Evolutionary conservation across 148 eudicot genomes (phyloP).

Genomic region (Rhododendron mucronatum): DNA sequence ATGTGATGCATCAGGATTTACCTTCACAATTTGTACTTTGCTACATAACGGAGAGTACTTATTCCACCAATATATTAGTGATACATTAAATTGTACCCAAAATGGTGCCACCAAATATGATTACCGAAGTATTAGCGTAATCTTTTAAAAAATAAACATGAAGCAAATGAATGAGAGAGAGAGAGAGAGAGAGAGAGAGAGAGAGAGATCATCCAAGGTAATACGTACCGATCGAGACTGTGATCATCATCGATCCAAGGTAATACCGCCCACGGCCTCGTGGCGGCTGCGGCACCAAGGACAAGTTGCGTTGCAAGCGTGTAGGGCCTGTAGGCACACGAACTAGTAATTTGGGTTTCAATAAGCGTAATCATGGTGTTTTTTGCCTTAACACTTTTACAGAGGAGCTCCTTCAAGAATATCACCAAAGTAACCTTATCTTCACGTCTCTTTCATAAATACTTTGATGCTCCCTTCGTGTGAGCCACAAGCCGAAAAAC

Average conservation of each 20-base stretch:
- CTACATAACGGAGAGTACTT: no score
- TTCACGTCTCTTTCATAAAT: neutral
- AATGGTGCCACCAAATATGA: no score
- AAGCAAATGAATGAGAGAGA: no score
- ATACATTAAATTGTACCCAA: no score
- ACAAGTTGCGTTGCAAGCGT: neutral
- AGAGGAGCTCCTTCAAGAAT: slow-evolving; percentile 2
- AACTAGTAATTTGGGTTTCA: neutral
- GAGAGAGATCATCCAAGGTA: neutral
- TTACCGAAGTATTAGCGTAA: no score
- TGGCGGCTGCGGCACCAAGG: neutral
- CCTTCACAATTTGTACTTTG: no score
- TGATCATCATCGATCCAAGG: neutral
- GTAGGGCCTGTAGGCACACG: neutral
- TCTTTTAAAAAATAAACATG: no score
- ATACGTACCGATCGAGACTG: no score
- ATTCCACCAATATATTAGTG: no score
- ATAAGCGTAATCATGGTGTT: neutral
- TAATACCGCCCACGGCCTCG: neutral
- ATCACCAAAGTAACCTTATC: slow-evolving; percentile 5
- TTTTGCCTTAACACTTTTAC: neutral
- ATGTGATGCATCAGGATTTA: no score
- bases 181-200: neutral
- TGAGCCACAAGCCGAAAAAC: neutral
- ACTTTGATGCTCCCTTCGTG: neutral